Percentiles rank a stretch among this genome's conserved stretches.
Conservation (phyloP, 352 stramenopile species). For the Phytophthora lateralis region DNA sequence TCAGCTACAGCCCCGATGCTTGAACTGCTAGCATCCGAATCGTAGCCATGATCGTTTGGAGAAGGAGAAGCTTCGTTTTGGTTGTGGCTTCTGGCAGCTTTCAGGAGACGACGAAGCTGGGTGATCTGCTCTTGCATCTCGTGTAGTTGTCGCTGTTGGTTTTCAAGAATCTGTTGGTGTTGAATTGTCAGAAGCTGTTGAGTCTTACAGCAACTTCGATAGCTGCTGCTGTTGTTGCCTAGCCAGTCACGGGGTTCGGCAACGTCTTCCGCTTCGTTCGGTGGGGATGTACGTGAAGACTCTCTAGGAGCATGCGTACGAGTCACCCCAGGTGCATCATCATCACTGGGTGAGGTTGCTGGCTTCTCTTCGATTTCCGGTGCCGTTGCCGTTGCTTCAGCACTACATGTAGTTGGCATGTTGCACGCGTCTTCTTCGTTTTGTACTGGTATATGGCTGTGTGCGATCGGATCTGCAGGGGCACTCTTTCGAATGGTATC, state of each 20-base stretch:
- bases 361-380: slow-evolving; percentile 6
- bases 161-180: slow-evolving; percentile 80
- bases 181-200: slow-evolving; percentile 73
- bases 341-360: not conserved
- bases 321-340: slow-evolving; percentile 9
- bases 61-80: slow-evolving; percentile 16
- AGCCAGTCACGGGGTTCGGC: slow-evolving; percentile 1
- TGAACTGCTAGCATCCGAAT: slow-evolving; percentile 36
- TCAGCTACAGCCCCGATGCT: slow-evolving; percentile 30
- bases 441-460: slow-evolving; percentile 3
- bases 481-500: slow-evolving; percentile 17
- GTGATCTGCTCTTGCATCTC: slow-evolving; percentile 79
- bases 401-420: not conserved
- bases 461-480: slow-evolving; percentile 8
- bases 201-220: slow-evolving; percentile 62
- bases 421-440: slow-evolving; percentile 11
- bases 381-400: not conserved
- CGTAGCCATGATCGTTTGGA: slow-evolving; percentile 20
- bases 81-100: slow-evolving; percentile 30
- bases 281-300: not conserved
- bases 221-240: slow-evolving; percentile 20
- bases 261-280: slow-evolving; percentile 14
- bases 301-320: slow-evolving; percentile 7
- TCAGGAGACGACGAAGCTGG: slow-evolving; percentile 53
- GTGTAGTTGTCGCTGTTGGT: slow-evolving; percentile 71